Conservation (phyloP, 78 protist genomes). For the Dictyostelium purpureum region DNA sequence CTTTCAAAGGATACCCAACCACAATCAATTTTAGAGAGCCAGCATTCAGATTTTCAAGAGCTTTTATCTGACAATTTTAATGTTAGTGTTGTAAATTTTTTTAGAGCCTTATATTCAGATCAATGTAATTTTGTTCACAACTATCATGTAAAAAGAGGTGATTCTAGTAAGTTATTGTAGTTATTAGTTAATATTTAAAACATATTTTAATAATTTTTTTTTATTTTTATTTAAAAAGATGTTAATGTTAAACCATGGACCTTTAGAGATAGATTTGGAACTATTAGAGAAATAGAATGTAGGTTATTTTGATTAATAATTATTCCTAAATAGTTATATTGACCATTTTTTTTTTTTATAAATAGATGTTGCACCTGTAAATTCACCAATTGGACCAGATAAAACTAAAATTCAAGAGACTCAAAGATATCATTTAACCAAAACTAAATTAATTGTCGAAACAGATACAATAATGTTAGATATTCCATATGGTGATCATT, state of each 20-base stretch:
- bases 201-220: no score
- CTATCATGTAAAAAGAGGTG: constrained; percentile 67
- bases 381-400: constrained; percentile 83
- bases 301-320: not conserved
- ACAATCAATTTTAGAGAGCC: constrained; percentile 59
- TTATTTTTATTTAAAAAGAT: not conserved
- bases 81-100: constrained; percentile 50
- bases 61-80: constrained; percentile 52
- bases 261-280: constrained; percentile 47
- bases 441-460: constrained; percentile 25
- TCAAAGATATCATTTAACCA: constrained; percentile 69
- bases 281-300: constrained; percentile 66
- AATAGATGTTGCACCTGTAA: constrained; percentile 74
- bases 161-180: not conserved
- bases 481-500: constrained; percentile 84
- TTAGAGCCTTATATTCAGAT: constrained; percentile 56
- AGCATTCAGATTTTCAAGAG: constrained; percentile 61
- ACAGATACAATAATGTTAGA: constrained; percentile 80
- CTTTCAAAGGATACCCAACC: constrained; percentile 31
- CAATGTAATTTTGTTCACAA: constrained; percentile 53
- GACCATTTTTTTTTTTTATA: not conserved
- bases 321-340: not conserved
- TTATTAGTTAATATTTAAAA: no score
- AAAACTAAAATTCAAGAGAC: constrained; percentile 79
- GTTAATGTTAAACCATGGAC: constrained; percentile 52